Evolutionary conservation across 106 monocot genomes (phyloP).

Genomic region (Apostasia ramifera): DNA sequence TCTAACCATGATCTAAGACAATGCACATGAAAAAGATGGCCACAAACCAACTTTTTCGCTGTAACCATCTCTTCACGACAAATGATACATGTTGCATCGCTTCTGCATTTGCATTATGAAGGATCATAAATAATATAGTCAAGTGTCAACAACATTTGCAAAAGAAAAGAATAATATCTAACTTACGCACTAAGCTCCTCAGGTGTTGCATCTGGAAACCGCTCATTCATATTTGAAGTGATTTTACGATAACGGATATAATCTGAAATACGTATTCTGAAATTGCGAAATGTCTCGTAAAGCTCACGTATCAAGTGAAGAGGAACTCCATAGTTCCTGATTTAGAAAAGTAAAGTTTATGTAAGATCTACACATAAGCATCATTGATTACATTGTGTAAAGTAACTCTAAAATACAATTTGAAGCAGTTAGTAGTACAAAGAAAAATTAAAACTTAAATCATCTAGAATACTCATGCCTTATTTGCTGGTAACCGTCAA

Average conservation of each 20-base stretch:
- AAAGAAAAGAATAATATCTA: neutral
- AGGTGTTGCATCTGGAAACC: slow-evolving; percentile 86
- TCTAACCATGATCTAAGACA: slow-evolving; percentile 93
- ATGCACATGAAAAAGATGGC: slow-evolving; percentile 95
- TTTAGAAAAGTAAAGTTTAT: neutral
- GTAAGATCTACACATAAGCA: too few relatives aligned
- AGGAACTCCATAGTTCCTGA: slow-evolving; percentile 82
- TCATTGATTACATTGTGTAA: too few relatives aligned
- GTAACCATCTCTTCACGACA: slow-evolving; percentile 95
- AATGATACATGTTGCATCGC: slow-evolving; percentile 96
- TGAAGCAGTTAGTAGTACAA: neutral
- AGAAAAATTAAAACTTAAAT: too few relatives aligned
- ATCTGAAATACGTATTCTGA: slow-evolving; percentile 74
- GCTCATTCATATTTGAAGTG: slow-evolving; percentile 94
- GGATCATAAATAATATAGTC: neutral
- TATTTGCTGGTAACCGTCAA: too few relatives aligned
- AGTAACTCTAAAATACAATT: neutral
- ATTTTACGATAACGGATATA: slow-evolving; percentile 82
- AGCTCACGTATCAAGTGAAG: slow-evolving; percentile 95
- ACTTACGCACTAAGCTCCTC: slow-evolving; percentile 81
- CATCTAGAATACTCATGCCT: too few relatives aligned
- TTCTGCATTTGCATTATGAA: slow-evolving; percentile 30
- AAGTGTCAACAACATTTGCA: neutral
- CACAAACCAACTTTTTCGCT: slow-evolving; percentile 92
- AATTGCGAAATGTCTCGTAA: slow-evolving; percentile 93